Base-by-base conservation (phyloP, 352 stramenopile genomes). In the Aphanomyces euteiches region DNA sequence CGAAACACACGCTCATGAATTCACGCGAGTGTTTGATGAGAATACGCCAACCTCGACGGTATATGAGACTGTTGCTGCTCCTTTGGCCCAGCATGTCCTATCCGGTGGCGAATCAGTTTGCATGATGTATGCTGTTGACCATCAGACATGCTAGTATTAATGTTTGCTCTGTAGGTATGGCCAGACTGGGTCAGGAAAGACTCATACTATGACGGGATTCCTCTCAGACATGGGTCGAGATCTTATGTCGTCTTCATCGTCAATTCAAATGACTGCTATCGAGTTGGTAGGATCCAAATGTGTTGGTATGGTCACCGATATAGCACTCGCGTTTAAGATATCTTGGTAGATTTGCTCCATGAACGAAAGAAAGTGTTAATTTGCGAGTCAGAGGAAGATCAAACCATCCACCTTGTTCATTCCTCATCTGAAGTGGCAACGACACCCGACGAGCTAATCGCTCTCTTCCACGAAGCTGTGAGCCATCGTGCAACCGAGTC, bases 171-270 rank as follows among this genome's bases (percentile, higher is more conserved):
- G 10, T 40, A 68, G 37, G 54, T 89, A 90, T 63, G 81, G 80
- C 0, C 83, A 90, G 68, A 90, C 81, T 8, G 82, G 79, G 3
- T 85, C 78, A 4, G 83, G 82, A 59, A 92, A 92, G 75, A 92
- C 81, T 28, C 83, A 93, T 68, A 96, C 89, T 0, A 96, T 96
- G 87, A 82, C 82, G 58, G 84, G 84, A 0, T 79, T 96, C 57
- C 89, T 92, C 54, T 86, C 91, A 73, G 84, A 82, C 70, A 78
- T 89, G 38, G 76, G 79, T 10, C 82, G 93, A 39, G 80, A 95
- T 56, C 73, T 96, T 13, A 84, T 86, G 34, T 41, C 40, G 0
- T 70, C 73, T 8, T 78, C 88, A 34, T 75, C 76, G 3, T 75
- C 82, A 37, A 83, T 89, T 45, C 77, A 85, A 69, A 87, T 89